Evolutionary conservation across 768 basidiomycete genomes (phyloP), one percentile per base, ranked within the genome.

Genomic region (Dacryopinax primogenitus): DNA sequence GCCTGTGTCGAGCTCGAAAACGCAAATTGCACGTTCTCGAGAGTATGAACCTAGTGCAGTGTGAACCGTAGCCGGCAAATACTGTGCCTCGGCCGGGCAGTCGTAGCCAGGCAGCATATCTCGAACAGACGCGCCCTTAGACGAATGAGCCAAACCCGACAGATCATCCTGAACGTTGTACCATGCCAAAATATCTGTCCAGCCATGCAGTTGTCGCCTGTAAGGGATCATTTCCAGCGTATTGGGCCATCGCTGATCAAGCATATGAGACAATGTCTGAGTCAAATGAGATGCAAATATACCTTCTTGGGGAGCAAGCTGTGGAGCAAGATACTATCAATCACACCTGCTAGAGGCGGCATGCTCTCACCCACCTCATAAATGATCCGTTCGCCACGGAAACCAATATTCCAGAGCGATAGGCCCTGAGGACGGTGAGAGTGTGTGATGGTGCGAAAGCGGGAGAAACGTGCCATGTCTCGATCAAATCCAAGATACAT

Each of bases 101-200:
- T 87, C 86, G 41, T 44, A 44, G 16, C 82, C 80, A 0, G 81
- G 79, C n/a, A 87, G 78, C 76, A 86, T 76, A 37, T 84, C 80
- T n/a, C 82, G 79, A n/a, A 82, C 80, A 2, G 77, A 61, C 15
- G 71, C 70, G 0, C 85, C 85, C 76, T 71, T 34, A 26, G 41
- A 26, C 13, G 4, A 26, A 30, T 21, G 28, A 21, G 32, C n/a
- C 23, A 30, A 23, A 18, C 28, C 15, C 18, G 34, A 67, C 15
- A 0, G n/a, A 34, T 39, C 36, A 16, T 18, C 6, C 26, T 2
- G 30, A 2, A 32, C 30, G 21, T 39, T 6, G 63, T 70, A 30
- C 72, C 83, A 85, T 85, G 35, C 85, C 85, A 68, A 86, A 86
- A 70, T 77, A 81, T 6, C 84, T 75, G 67, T 86, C 85, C 12